Conservation (phyloP, 306 rosid species). For the Canavalia gladiata region DNA sequence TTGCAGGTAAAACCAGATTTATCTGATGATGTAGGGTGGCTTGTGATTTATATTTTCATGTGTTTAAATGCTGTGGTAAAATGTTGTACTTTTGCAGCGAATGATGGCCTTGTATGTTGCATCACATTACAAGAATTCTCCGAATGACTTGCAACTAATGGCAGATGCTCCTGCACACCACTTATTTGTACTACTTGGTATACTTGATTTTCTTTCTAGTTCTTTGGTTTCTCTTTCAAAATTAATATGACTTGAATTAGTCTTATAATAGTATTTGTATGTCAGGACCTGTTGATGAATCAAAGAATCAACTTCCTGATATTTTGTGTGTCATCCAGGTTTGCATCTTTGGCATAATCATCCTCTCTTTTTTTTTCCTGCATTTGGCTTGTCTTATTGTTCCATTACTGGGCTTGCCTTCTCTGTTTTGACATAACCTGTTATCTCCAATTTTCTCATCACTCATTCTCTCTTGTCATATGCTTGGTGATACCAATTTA, state of each 20-base stretch:
- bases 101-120: constrained; percentile 99
- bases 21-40: constrained; percentile 31
- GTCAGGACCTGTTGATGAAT: constrained; percentile 94
- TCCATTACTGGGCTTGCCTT: neutral
- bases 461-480: constrained; percentile 1
- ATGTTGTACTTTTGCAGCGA: constrained; percentile 67
- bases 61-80: constrained; percentile 45
- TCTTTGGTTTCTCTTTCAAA: constrained; percentile 30
- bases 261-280: constrained; percentile 44
- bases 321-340: constrained; percentile 98
- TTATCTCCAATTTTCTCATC: constrained; percentile 23
- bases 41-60: constrained; percentile 22
- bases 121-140: constrained; percentile 98
- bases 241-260: constrained; percentile 31
- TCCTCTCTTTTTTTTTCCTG: constrained; percentile 1
- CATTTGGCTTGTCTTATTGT: constrained; percentile 22
- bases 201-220: constrained; percentile 39
- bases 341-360: constrained; percentile 47
- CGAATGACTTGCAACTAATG: constrained; percentile 95
- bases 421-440: constrained; percentile 26
- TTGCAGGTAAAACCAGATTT: constrained; percentile 75
- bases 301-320: constrained; percentile 95
- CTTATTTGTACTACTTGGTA: constrained; percentile 96
- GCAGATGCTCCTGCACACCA: constrained; percentile 99
- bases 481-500: constrained; percentile 8